phyloP scores from a whole-genome alignment of 2,329 filamentous ascomycete genomes.

The Fusarium nematophilum region DNA sequence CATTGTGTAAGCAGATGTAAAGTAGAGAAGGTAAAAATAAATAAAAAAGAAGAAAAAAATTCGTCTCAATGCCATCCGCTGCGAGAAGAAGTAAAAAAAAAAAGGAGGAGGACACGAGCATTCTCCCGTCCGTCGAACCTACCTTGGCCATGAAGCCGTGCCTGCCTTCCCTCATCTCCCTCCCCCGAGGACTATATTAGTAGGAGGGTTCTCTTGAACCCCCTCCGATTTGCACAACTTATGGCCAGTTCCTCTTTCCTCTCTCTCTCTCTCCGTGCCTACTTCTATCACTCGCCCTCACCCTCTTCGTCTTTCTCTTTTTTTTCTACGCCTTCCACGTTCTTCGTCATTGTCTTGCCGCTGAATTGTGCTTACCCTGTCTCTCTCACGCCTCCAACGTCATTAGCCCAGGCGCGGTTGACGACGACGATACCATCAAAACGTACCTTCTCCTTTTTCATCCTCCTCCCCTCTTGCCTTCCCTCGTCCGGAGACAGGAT shows the following conservation, averaged over 20 bases:
- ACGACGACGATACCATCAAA: constrained; percentile 19
- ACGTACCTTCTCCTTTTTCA: constrained; percentile 11
- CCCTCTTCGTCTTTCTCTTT: background rate
- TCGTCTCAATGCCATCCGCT: too few relatives aligned
- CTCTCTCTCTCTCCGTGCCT: constrained; percentile 5
- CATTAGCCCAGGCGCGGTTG: constrained; percentile 1
- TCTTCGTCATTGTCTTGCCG: constrained; percentile 9
- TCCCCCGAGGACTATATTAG: background rate
- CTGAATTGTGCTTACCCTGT: constrained; percentile 10
- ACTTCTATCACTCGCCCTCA: constrained; percentile 15
- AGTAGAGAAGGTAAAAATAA: too few relatives aligned
- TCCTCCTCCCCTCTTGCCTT: constrained; percentile 7
- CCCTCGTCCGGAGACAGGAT: background rate
- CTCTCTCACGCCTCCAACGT: constrained; percentile 26
- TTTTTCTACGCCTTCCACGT: background rate
- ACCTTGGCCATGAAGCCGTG: too few relatives aligned
- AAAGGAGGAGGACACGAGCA: too few relatives aligned
- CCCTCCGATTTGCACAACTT: background rate
- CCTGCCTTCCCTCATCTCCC: background rate
- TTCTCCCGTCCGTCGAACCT: too few relatives aligned
- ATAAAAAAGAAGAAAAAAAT: too few relatives aligned
- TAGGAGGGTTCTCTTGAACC: background rate
- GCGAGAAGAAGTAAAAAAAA: too few relatives aligned
- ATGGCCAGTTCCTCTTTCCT: constrained; percentile 3
- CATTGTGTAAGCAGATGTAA: background rate